phyloP scores from a whole-genome alignment of 495 filamentous ascomycete species.

The Xylaria longipes region DNA sequence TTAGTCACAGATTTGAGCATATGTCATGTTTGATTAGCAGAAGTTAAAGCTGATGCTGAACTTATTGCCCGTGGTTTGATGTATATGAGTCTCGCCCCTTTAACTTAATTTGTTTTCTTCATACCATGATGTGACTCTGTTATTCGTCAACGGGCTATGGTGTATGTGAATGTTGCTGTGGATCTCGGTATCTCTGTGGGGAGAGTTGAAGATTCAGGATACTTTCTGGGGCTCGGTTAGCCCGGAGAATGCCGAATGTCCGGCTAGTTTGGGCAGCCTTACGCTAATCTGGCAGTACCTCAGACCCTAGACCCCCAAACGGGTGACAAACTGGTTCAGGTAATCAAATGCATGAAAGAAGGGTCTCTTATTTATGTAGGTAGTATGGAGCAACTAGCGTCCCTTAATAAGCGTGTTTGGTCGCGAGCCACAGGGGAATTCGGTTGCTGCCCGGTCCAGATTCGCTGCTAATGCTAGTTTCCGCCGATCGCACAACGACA shows the following conservation, averaged over 20 bases:
- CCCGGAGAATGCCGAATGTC: conserved; percentile 27
- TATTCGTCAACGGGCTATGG: background rate
- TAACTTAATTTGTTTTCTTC: background rate
- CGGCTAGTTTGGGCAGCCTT: conserved; percentile 16
- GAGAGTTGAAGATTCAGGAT: conserved; percentile 6
- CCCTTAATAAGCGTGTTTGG: conserved; percentile 18
- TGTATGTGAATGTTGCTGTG: background rate
- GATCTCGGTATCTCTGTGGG: background rate
- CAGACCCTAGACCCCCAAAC: background rate
- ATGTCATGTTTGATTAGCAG: background rate
- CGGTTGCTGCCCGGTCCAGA: conserved; percentile 29
- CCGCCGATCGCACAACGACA: conserved; percentile 26
- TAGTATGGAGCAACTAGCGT: conserved; percentile 15
- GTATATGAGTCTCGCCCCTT: background rate
- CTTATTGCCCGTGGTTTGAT: background rate
- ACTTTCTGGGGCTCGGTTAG: conserved; percentile 15
- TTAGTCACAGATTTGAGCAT: background rate
- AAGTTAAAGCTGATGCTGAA: background rate
- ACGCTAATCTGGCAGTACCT: conserved; percentile 16
- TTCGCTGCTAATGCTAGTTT: conserved; percentile 24
- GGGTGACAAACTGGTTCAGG: conserved; percentile 11
- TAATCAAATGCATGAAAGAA: conserved; percentile 13
- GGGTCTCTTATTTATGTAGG: background rate
- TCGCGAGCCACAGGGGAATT: conserved; percentile 15
- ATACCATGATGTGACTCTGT: background rate